Base-by-base conservation (phyloP, 2,329 filamentous ascomycete species). In the Lizonia empirigonia region DNA sequence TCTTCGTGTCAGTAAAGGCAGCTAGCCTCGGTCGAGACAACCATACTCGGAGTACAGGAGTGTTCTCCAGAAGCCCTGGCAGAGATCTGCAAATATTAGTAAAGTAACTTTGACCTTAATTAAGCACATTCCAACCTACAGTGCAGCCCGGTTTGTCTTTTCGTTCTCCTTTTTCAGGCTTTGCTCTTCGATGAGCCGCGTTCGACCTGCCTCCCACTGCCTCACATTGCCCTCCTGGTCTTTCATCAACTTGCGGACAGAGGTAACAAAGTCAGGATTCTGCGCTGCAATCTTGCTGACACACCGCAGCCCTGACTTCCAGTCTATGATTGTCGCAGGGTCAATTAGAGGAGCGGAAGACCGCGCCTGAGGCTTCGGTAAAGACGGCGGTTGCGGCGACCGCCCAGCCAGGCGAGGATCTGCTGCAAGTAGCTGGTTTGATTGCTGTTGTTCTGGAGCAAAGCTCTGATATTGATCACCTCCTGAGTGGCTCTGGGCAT, bases 161-260 rank as follows among this genome's bases (percentile, higher is more conserved):
- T 83, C 79, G 41, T 80, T 81, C 50, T 81, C 80, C 4, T 73
- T 75, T 50, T 83, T 74, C 1, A 75, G 71, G n/a, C 64, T 69
- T 50, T 85, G 82, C 50, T 79, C 81, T 24, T 76, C 70, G 5
- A 83, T 62, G 19, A 86, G 65, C 6, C 76, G 79, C 49, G 80
- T 68, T 2, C 83, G 77, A 1, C 78, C 79, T 20, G 75, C 68
- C 73, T 80, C 84, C 78, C 86, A 89, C 58, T 83, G 79, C 57
- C 78, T 78, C 58, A 88, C 84, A 60, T 88, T 81, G 32, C 79
- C 77, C 60, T 85, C 80, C 67, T 89, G 85, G 33, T 83, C 79
- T 46, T 78, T 78, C 53, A 88, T 87, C 69, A 89, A 77, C 72
- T 73, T 75, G 49, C 70, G 72, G 38, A 79, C 69, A 2, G 67